A percentile compares a stretch with the other conserved stretches of the same genome.
These are phyloP conservation scores for Penicillium argentinense DNA, from an alignment of 495 filamentous ascomycete species.

Conservation along the genomic window DNA sequence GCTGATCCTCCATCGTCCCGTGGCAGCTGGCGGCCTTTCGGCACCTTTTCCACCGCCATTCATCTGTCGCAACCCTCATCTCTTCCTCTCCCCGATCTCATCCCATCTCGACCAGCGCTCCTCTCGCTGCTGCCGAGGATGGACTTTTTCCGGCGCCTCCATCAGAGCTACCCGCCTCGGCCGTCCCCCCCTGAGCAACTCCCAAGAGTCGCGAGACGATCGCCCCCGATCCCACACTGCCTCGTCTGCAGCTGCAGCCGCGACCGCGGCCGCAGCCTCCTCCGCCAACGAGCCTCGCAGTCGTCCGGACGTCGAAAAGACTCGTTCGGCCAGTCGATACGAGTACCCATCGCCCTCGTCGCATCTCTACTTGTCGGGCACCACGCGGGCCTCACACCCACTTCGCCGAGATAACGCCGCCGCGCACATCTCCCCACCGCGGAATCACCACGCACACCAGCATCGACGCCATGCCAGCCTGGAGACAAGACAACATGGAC, in stretches of 20 bases:
- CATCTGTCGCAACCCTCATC: conserved; percentile 2
- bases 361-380: conserved; percentile 14
- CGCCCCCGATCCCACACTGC: conserved; percentile 16
- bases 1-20: conserved; percentile 23
- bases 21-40: background rate
- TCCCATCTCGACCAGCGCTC: background rate
- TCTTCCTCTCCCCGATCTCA: conserved; percentile 4
- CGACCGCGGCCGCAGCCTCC: conserved; percentile 16
- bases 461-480: conserved; percentile 26
- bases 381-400: conserved; percentile 10
- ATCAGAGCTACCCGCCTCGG: conserved; percentile 25
- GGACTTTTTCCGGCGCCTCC: conserved; percentile 18
- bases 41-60: conserved; percentile 11
- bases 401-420: conserved; percentile 15
- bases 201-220: conserved; percentile 29
- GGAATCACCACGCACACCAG: conserved; percentile 14
- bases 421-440: conserved; percentile 20
- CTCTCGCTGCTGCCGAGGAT: conserved; percentile 9
- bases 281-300: conserved; percentile 23
- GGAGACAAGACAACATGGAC: conserved; percentile 20
- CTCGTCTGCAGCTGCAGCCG: conserved; percentile 12
- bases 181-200: conserved; percentile 24
- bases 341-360: conserved; percentile 24
- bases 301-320: conserved; percentile 27
- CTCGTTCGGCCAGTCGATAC: conserved; percentile 24